phyloP scores from a whole-genome alignment of 305 asterid genomes.

The Solanum hybrid region DNA sequence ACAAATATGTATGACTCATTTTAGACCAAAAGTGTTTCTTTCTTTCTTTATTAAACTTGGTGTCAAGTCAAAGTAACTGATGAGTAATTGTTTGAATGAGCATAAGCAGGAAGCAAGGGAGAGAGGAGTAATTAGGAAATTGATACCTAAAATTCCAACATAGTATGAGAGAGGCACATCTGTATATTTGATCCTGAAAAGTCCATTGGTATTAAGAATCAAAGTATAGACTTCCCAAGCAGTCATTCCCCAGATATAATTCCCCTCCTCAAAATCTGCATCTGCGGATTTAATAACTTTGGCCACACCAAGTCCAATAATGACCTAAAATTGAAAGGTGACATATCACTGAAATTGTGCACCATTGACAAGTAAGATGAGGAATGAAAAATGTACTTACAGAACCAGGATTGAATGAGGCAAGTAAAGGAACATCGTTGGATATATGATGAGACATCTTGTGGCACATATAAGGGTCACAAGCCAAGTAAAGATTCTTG shows the following conservation, averaged over 20 bases:
- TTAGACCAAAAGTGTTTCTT: too few relatives aligned
- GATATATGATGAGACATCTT: slow-evolving; percentile 7
- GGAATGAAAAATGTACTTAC: background rate
- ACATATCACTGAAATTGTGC: too few relatives aligned
- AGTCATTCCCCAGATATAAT: slow-evolving; percentile 16
- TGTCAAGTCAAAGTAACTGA: too few relatives aligned
- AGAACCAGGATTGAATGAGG: slow-evolving; percentile 4
- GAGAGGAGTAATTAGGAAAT: background rate
- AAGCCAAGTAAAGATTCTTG: slow-evolving; percentile 18
- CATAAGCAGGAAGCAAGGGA: background rate
- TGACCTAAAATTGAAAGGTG: background rate
- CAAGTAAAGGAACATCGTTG: background rate
- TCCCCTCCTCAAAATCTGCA: slow-evolving; percentile 13
- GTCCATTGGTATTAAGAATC: background rate
- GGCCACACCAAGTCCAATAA: slow-evolving; percentile 16
- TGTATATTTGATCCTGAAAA: slow-evolving; percentile 5
- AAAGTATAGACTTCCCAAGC: slow-evolving; percentile 20
- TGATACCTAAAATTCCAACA: slow-evolving; percentile 13
- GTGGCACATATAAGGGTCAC: slow-evolving; percentile 21
- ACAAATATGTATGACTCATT: background rate
- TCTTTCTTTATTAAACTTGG: too few relatives aligned
- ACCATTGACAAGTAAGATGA: too few relatives aligned
- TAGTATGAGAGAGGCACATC: slow-evolving; percentile 16
- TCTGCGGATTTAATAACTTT: slow-evolving; percentile 12
- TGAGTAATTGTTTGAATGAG: background rate